Base-by-base conservation (phyloP, 768 basidiomycete genomes). In the Boletales sp. region DNA sequence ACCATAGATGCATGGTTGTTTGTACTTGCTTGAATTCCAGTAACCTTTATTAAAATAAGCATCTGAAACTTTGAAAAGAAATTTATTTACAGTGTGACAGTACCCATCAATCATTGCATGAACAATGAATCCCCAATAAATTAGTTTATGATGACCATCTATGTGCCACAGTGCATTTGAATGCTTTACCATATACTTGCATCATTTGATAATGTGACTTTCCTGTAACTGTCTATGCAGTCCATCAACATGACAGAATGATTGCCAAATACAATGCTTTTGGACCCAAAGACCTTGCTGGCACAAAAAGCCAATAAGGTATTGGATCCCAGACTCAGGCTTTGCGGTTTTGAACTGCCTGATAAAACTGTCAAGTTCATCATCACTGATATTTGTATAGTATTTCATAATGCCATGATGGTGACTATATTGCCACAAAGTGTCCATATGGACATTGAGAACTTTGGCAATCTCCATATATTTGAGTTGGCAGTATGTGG, bases 1-100 rank as follows among this genome's bases (percentile, higher is more conserved):
- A 70, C 63, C 0, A 58, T 69, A 13, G 19, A 6, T 13, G 68
- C 55, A 13, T 32, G 19, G 41, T 70, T 70, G 41, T 70, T 58
- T 12, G 38, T 61, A 30, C 57, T 65, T 1, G 61, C 63, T 41
- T 39, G 5, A 2, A 63, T 31, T 2, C 52, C 57, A 13, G 54
- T 45, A 2, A 64, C 50, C 60, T 63, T 35, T 12, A 47, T 31
- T 18, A 28, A 13, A n/a, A 57, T 53, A n/a, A 37, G 34, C 15
- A 5, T 8, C 34, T 8, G 13, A 8, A 35, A 35, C n/a, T n/a
- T 32, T n/a, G n/a, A n/a, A 37, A 37, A n/a, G 31, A 6, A 32
- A 11, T 7, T 32, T 7, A 32, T n/a, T 15, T 44, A 67, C 65
- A 0, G 50, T 68, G n/a, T 55, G 36, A 45, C 59, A 59, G 17